Base-by-base conservation (phyloP, 495 filamentous ascomycete species). In the Penicillium robsamsonii region DNA sequence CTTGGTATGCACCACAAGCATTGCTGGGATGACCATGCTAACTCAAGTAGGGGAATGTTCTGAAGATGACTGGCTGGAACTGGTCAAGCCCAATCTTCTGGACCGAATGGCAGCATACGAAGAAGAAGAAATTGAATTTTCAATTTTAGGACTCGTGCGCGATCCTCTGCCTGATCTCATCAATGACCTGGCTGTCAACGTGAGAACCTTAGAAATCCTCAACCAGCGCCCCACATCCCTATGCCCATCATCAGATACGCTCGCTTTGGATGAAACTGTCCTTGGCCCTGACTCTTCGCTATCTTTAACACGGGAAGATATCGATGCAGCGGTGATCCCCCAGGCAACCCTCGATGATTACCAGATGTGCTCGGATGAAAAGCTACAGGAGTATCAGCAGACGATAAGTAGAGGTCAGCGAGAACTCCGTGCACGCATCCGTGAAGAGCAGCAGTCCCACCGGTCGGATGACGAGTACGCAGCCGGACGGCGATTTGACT, bases 91-190 rank as follows among this genome's bases (percentile, higher is more conserved):
- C 12, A 71, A 77, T 44, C 78, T 80, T 49, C 57, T 78, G 35
- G 69, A 70, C 17, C 75, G 80, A 46, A 81, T 85, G 79, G 67
- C 66, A 5, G 73, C 77, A 48, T 82, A 81, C 57, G 75, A 73
- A 61, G 75, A 79, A 50, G 81, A 69, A 7, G 75, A 84, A 47
- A 79, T 84, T 50, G 78, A 81, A 48, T 87, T 86, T 58, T 82
- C 77, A 12, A 71, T 85, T 5, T 57, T 85, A 53, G 76, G 79
- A 53, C 59, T 87, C 30, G 77, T 75, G 12, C 75, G 73, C 42
- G 80, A 85, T 62, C 81, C 84, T 7, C 54, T 84, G 2, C 57
- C 66, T 13, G 68, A 63, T 27, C 71, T 78, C 12, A 59, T 75
- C 25, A 52, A 66, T 12, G 59, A 73, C 42, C 60, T 86, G n/a